Conservation (phyloP, 225 moss, liverwort and hornwort genomes). For the Straminergon stramineum region DNA sequence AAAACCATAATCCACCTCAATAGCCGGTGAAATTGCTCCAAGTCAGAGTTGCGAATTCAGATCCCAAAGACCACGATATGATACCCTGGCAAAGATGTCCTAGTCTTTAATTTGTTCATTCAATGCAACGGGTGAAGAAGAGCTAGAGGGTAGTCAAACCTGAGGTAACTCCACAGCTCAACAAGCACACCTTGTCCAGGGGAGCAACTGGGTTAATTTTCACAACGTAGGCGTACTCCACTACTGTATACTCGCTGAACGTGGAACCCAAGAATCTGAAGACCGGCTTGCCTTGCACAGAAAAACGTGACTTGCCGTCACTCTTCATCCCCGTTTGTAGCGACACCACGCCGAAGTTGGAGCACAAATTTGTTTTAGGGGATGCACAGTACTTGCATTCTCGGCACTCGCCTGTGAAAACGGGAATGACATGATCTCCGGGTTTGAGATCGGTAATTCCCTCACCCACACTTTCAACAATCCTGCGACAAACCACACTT, state of each 20-base stretch:
- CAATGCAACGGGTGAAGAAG: not conserved
- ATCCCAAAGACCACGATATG: not conserved
- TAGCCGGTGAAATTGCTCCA: not conserved
- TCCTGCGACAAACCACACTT: conserved; percentile 28
- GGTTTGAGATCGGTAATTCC: conserved; percentile 55
- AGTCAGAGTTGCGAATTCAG: not conserved
- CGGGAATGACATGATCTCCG: conserved; percentile 82
- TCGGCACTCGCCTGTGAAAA: conserved; percentile 82
- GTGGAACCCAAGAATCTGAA: conserved; percentile 66
- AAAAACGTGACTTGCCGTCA: conserved; percentile 77
- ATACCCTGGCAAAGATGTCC: not conserved
- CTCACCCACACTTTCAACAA: conserved; percentile 94
- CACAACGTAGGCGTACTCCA: conserved; percentile 70
- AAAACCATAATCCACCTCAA: not conserved
- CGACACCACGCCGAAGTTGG: conserved; percentile 37
- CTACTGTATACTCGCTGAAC: conserved; percentile 89
- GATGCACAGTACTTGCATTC: conserved; percentile 69
- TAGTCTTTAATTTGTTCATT: not conserved
- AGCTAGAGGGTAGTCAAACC: conserved; percentile 16
- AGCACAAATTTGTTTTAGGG: conserved; percentile 68
- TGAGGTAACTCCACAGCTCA: conserved; percentile 78
- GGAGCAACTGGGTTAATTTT: conserved; percentile 73
- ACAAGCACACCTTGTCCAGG: conserved; percentile 61
- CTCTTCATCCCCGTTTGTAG: conserved; percentile 51
- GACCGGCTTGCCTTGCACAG: conserved; percentile 58